Conservation (phyloP, 805 yeast species). For the Lipomyces kockii region DNA sequence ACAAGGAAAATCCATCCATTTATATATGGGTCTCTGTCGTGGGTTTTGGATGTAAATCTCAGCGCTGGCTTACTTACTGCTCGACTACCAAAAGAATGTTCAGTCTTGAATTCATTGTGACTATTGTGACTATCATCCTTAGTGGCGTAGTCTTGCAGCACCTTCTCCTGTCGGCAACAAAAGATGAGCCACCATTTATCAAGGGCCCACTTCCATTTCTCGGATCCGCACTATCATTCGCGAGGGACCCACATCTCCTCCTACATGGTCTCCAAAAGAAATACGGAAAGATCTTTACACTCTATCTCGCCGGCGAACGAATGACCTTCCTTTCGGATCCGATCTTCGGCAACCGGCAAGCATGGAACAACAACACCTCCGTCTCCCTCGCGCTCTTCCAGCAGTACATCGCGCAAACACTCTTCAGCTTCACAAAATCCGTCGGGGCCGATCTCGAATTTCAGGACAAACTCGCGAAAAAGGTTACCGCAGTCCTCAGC, state of each 20-base stretch:
- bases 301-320: slow-evolving; percentile 25
- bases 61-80: not conserved
- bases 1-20: too few species aligned
- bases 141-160: not conserved
- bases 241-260: slow-evolving; percentile 3
- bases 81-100: not conserved
- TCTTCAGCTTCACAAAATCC: slow-evolving; percentile 16
- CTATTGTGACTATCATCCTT: not conserved
- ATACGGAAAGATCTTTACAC: slow-evolving; percentile 23
- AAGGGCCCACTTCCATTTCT: slow-evolving; percentile 24
- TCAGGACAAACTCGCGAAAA: slow-evolving; percentile 7
- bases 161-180: not conserved
- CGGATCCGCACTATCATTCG: slow-evolving; percentile 24
- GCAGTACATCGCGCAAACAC: slow-evolving; percentile 6
- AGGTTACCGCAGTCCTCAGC: slow-evolving; percentile 1
- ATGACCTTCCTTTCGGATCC: slow-evolving; percentile 29
- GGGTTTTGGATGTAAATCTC: too few species aligned
- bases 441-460: slow-evolving; percentile 5
- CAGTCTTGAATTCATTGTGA: not conserved
- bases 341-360: slow-evolving; percentile 16
- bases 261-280: slow-evolving; percentile 13
- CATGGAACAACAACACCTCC: not conserved
- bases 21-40: not conserved
- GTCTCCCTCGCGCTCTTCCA: slow-evolving; percentile 12
- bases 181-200: slow-evolving; percentile 13